Evolutionary conservation across 1,284 basidiomycete species (phyloP).

Genomic region (Cerioporus squamosus): DNA sequence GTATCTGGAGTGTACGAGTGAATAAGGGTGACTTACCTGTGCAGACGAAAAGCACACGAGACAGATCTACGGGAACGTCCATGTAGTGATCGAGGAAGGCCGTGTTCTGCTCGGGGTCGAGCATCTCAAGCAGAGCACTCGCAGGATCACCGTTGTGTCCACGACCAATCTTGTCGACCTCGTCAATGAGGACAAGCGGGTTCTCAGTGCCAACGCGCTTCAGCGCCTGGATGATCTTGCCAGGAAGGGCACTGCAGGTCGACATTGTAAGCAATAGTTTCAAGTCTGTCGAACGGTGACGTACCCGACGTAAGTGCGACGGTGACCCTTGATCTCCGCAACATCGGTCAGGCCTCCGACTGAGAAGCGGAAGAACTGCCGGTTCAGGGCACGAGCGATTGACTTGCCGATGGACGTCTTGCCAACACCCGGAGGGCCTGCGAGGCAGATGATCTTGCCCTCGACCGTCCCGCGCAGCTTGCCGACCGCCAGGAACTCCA

Average conservation of each 20-base stretch:
- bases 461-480: constrained; percentile 97
- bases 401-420: constrained; percentile 96
- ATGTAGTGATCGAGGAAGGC: constrained; percentile 98
- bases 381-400: constrained; percentile 85
- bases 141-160: constrained; percentile 96
- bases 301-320: constrained; percentile 94
- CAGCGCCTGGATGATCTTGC: constrained; percentile 97
- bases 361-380: constrained; percentile 95
- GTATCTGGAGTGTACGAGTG: background rate
- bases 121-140: constrained; percentile 94
- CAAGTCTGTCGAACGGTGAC: constrained; percentile 37
- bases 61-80: constrained; percentile 97
- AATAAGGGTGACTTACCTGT: constrained; percentile 58
- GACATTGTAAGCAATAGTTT: too few relatives aligned
- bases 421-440: constrained; percentile 96
- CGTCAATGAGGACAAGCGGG: constrained; percentile 95
- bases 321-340: constrained; percentile 98
- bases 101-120: constrained; percentile 98
- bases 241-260: constrained; percentile 81
- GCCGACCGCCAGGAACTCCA: constrained; percentile 98
- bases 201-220: constrained; percentile 98
- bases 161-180: constrained; percentile 98
- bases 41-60: constrained; percentile 96
- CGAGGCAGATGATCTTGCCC: constrained; percentile 97
- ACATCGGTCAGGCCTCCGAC: constrained; percentile 98